A percentile compares a stretch with the other conserved stretches of the same genome.
Evolutionary conservation across 371 early-diverging fungal species (phyloP).

Genomic region (Mortierella sp.): DNA sequence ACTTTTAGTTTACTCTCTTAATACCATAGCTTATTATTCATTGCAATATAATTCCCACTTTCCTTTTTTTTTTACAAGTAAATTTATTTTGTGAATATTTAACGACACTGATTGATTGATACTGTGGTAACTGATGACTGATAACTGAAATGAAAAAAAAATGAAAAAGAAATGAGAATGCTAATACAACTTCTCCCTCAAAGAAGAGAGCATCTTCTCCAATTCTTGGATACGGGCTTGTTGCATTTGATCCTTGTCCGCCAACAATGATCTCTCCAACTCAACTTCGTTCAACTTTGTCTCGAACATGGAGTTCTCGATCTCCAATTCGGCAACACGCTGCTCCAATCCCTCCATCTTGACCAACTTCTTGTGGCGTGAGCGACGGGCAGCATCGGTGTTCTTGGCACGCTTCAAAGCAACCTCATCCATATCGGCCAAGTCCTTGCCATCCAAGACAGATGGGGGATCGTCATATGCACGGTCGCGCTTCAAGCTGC

Average conservation of each 20-base stretch:
- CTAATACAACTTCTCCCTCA: conserved; percentile 37
- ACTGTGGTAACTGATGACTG: not conserved
- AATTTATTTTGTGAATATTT: not conserved
- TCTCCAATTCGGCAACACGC: conserved; percentile 83
- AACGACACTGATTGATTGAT: not conserved
- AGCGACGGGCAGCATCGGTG: conserved; percentile 96
- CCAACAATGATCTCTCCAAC: conserved; percentile 48
- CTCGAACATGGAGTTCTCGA: conserved; percentile 78
- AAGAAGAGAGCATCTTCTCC: conserved; percentile 20
- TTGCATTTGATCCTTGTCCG: conserved; percentile 53
- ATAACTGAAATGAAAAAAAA: not conserved
- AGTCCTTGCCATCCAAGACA: conserved; percentile 42
- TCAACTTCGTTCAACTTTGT: conserved; percentile 64
- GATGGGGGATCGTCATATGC: conserved; percentile 46
- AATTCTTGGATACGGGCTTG: conserved; percentile 52
- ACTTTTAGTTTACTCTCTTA: conserved; percentile 19
- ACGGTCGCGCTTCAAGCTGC: conserved; percentile 37
- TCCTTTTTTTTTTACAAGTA: not conserved
- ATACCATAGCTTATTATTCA: not conserved
- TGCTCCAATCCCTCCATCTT: conserved; percentile 89
- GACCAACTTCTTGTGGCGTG: conserved; percentile 87
- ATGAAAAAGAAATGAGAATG: not conserved
- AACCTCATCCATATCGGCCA: conserved; percentile 68
- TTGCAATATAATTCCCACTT: not conserved
- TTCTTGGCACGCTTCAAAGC: conserved; percentile 88